A percentile compares a stretch with the other conserved stretches of the same genome.
phyloP scores from a whole-genome alignment of 148 eudicot genomes.

The Nyssa sinensis region DNA sequence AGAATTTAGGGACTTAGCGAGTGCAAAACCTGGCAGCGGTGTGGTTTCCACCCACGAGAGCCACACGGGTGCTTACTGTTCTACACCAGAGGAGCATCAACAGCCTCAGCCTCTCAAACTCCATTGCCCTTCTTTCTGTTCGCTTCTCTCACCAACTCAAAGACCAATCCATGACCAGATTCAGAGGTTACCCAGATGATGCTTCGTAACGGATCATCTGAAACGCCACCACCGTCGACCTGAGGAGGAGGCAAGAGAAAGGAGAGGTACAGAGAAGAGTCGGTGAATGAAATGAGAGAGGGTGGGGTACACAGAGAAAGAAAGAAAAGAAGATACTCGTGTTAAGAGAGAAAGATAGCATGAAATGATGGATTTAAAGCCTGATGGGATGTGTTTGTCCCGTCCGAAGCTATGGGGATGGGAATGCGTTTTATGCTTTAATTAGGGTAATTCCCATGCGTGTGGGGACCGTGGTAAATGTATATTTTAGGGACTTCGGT shows the following conservation, averaged over 20 bases:
- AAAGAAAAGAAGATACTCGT: neutral
- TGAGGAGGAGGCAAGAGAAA: neutral
- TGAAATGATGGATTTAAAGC: neutral
- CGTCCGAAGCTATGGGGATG: neutral
- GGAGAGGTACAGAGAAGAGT: neutral
- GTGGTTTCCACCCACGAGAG: constrained; percentile 47
- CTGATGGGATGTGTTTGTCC: neutral
- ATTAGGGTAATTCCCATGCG: neutral
- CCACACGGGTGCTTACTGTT: constrained; percentile 16
- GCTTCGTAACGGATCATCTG: constrained; percentile 7
- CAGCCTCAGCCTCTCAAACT: constrained; percentile 18
- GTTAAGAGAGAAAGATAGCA: too few species aligned
- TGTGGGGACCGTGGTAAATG: constrained; percentile 11
- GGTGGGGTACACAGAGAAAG: neutral
- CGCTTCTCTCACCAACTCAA: neutral
- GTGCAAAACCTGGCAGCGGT: constrained; percentile 39
- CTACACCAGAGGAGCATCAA: constrained; percentile 23
- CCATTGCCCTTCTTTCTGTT: constrained; percentile 12
- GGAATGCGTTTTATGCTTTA: neutral
- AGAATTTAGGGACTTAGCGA: constrained; percentile 23
- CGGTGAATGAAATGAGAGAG: neutral
- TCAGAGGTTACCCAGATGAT: neutral
- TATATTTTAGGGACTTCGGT: too few species aligned
- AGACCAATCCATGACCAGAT: neutral
- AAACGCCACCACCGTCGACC: constrained; percentile 9